A percentile compares a stretch with the other conserved stretches of the same genome.
phyloP scores from a whole-genome alignment of 805 yeast species.

The Lipomyces yamadae region DNA sequence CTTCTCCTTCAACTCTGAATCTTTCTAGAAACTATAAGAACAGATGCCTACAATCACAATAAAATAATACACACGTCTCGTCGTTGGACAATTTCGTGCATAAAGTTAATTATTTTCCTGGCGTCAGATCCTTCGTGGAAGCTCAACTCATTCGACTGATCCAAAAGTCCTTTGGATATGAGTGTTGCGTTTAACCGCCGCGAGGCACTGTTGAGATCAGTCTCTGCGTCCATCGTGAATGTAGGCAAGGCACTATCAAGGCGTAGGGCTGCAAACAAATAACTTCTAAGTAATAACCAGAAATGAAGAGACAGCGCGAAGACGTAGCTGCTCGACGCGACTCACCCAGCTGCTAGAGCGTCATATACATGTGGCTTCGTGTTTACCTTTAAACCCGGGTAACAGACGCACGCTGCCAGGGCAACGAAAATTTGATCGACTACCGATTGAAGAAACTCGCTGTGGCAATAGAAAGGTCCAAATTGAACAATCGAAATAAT shows the following conservation, averaged over 20 bases:
- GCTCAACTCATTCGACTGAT: neutral
- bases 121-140: conserved; percentile 29
- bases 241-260: neutral
- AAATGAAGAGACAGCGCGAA: neutral
- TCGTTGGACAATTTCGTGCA: conserved; percentile 25
- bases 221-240: conserved; percentile 31
- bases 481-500: neutral
- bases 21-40: conserved; percentile 18
- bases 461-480: neutral
- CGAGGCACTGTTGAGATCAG: conserved; percentile 32
- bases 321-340: neutral
- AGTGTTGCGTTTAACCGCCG: conserved; percentile 28
- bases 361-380: neutral
- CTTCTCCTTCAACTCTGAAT: conserved; percentile 28
- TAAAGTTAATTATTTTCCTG: conserved; percentile 28
- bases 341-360: no score
- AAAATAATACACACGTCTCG: conserved; percentile 20
- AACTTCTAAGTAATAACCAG: neutral
- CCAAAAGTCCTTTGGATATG: conserved; percentile 31
- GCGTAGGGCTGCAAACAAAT: neutral
- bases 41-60: neutral
- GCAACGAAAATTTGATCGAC: neutral
- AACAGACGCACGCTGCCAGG: neutral
- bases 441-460: neutral
- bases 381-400: neutral